phyloP scores from a whole-genome alignment of 75 land plant species.

The Pinus taeda region DNA sequence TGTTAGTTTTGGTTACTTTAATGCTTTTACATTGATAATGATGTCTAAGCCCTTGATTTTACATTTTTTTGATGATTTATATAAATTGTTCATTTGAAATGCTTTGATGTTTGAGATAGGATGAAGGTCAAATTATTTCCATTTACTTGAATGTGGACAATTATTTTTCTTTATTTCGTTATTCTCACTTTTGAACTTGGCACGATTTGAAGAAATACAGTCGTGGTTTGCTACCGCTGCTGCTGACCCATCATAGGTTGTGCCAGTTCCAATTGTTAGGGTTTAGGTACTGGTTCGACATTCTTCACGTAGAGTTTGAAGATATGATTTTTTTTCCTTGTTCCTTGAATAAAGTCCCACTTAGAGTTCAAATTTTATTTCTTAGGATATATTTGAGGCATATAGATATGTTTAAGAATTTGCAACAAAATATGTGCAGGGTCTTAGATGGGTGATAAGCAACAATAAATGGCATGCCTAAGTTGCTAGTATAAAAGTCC shows the following conservation, averaged over 20 bases:
- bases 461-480: conserved; percentile 83
- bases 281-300: conserved; percentile 71
- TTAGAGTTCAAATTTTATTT: not conserved
- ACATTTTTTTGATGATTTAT: not conserved
- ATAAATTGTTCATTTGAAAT: not conserved
- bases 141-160: not conserved
- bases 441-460: conserved; percentile 82
- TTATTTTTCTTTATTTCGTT: not conserved
- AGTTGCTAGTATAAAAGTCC: conserved; percentile 21
- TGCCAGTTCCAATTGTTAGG: conserved; percentile 77
- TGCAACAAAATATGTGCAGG: conserved; percentile 20
- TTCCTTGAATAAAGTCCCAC: not conserved
- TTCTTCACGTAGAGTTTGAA: conserved; percentile 5
- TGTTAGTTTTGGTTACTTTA: not conserved
- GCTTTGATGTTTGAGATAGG: not conserved
- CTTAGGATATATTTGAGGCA: not conserved
- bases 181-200: not conserved
- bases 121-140: not conserved
- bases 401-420: not conserved
- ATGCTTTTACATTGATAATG: not conserved
- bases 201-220: conserved; percentile 57
- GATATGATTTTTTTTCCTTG: not conserved
- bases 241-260: conserved; percentile 69
- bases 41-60: not conserved
- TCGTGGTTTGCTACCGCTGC: conserved; percentile 74